Evolutionary conservation across 257 asterid genomes (phyloP).

Genomic region (Fraxinus anomala): DNA sequence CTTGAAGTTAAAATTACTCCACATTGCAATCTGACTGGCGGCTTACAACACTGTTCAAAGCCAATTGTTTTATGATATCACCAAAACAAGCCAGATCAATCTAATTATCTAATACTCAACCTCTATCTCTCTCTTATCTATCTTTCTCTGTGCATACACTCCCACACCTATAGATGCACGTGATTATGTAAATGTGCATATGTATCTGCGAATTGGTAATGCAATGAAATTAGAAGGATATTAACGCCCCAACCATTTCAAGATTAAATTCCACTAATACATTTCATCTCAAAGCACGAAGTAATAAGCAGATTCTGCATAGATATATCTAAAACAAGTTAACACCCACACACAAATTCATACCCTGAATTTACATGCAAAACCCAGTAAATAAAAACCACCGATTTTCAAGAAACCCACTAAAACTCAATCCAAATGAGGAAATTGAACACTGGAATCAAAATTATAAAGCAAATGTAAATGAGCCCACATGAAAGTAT

Average conservation of each 20-base stretch:
- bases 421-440: conserved; percentile 21
- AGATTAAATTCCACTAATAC: not conserved
- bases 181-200: not conserved
- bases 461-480: conserved; percentile 12
- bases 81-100: conserved; percentile 27
- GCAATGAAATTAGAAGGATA: too few relatives aligned
- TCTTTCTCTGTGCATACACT: not conserved
- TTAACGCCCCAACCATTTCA: not conserved
- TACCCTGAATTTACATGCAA: conserved; percentile 16
- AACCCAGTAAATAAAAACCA: conserved; percentile 1
- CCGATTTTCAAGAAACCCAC: not conserved
- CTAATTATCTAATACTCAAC: not conserved
- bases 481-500: conserved; percentile 18
- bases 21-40: conserved; percentile 44
- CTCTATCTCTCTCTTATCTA: not conserved
- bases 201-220: not conserved
- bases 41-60: conserved; percentile 10
- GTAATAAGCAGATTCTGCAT: not conserved
- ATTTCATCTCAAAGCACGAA: not conserved
- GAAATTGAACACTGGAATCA: conserved; percentile 14
- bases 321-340: not conserved
- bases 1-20: conserved; percentile 69
- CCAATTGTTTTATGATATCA: conserved; percentile 34
- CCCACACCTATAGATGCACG: not conserved
- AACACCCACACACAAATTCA: not conserved